Conservation (phyloP, 345 rosid species). For the Capsella bursapastoris region DNA sequence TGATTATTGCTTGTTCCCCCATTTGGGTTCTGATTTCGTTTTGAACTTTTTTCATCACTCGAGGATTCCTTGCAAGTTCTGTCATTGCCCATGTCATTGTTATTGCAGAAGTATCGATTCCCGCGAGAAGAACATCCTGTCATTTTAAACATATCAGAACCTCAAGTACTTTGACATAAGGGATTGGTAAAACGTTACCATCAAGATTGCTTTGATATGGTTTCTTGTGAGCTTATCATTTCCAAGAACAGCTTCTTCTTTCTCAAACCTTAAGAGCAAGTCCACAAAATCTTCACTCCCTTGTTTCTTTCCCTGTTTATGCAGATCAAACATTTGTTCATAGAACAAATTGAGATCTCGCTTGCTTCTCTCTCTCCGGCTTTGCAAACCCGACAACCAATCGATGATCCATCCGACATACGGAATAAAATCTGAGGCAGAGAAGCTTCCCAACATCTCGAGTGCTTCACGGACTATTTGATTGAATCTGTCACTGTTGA, state of each 20-base stretch:
- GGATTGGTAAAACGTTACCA: conserved; percentile 29
- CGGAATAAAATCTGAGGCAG: conserved; percentile 52
- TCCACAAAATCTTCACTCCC: conserved; percentile 47
- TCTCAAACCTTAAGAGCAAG: conserved; percentile 39
- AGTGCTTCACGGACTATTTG: conserved; percentile 45
- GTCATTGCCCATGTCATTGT: conserved; percentile 53
- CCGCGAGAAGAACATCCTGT: conserved; percentile 42
- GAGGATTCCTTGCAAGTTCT: conserved; percentile 47
- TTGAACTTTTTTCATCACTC: conserved; percentile 50
- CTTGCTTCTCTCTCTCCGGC: conserved; percentile 41
- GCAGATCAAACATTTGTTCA: conserved; percentile 51
- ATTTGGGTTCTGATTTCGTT: conserved; percentile 44
- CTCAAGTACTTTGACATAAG: not conserved
- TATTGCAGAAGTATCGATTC: conserved; percentile 32
- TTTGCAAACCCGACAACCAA: conserved; percentile 41
- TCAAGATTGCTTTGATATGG: conserved; percentile 42
- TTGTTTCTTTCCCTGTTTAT: conserved; percentile 36
- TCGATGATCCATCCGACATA: conserved; percentile 51
- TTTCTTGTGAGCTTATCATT: conserved; percentile 30
- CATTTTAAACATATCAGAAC: not conserved
- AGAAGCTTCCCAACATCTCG: conserved; percentile 47
- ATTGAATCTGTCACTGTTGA: conserved; percentile 40
- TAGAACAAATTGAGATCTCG: conserved; percentile 48
- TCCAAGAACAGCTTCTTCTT: conserved; percentile 34
- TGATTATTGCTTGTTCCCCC: conserved; percentile 35